Evolutionary conservation across 2,329 filamentous ascomycete genomes (phyloP), one percentile per base, ranked within the genome.

Genomic region (Aspergillus carbonarius): DNA sequence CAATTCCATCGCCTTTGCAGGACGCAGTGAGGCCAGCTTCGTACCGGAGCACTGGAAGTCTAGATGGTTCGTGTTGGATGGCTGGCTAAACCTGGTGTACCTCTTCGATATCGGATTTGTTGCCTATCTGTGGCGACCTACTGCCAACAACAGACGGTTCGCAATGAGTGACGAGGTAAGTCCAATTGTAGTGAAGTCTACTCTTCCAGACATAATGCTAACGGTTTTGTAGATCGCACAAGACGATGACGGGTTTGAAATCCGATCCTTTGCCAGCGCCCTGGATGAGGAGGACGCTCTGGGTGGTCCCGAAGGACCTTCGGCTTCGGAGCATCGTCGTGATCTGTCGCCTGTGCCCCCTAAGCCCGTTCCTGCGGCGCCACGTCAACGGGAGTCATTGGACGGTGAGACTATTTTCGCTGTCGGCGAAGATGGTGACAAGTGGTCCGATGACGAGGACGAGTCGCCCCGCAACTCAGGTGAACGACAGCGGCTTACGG

Each of bases 161-260:
- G 95, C 95, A 62, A 99, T 99, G 95, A 96, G 91, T 78, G 95
- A 99, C 71, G 95, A 99, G 82, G 85, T 87, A 80, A 57, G 54
- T 48, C 32, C n/a, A 51, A 20, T 9, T 40, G 25, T 32, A 5
- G 8, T 18, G 20, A 23, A 12, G 18, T 37, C 48, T 17, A 30
- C 49, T 34, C 34, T n/a, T 18, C n/a, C n/a, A 20, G 1, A 17
- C 18, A 27, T 48, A 12, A 35, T 53, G 27, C 53, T 81, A 57
- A 81, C 62, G 30, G 10, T 5, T 15, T 18, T 50, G 40, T 61
- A 88, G 85, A 89, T 99, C 71, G 93, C 95, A 2, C 95, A 98
- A 84, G 95, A 99, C 69, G 95, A 99, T 68, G 93, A 98, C 71
- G 95, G 95, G 35, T 99, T 99, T 73, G 95, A 98, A 72, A 96